These are phyloP conservation scores for Trypanosomatidae sp. DNA, from an alignment of 208 protist species.

Conservation along the genomic window DNA sequence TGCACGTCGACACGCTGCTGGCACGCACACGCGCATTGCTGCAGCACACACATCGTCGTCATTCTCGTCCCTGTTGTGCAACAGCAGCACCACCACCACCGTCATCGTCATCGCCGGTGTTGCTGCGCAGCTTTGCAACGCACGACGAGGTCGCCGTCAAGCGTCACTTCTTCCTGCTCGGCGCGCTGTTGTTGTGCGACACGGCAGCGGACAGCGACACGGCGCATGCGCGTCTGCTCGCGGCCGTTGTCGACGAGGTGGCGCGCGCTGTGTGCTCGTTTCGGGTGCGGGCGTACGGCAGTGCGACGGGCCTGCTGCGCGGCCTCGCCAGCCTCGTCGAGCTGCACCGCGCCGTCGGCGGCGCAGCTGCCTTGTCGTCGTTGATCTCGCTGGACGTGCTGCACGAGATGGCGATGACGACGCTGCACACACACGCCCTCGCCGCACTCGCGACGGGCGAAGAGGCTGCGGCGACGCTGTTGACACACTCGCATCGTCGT, in stretches of 20 bases:
- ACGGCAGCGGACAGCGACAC: too few species aligned
- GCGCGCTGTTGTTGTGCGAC: constrained; percentile 34
- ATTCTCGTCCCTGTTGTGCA: too few species aligned
- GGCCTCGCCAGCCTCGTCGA: constrained; percentile 39
- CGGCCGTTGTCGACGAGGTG: constrained; percentile 10
- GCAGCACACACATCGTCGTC: too few species aligned
- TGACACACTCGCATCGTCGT: too few species aligned
- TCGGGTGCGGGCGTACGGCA: constrained; percentile 29
- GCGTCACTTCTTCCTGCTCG: constrained; percentile 55
- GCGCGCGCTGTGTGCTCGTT: constrained; percentile 20
- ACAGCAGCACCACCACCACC: too few species aligned
- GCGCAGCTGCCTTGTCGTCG: constrained; percentile 7
- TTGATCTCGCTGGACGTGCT: constrained; percentile 4
- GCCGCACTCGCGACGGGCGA: constrained; percentile 4
- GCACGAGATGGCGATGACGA: not conserved
- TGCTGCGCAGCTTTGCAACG: too few species aligned
- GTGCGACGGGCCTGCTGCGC: constrained; percentile 8
- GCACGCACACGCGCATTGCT: constrained; percentile 17
- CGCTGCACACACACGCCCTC: constrained; percentile 3
- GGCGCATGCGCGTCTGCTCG: constrained; percentile 8
- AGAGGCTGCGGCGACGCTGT: too few species aligned
- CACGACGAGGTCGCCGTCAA: constrained; percentile 25
- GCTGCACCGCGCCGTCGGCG: constrained; percentile 42
- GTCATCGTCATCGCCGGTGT: too few species aligned
- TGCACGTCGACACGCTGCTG: too few species aligned